Conservation (phyloP, 148 eudicot species). For the Heliamphora exappendiculata region DNA sequence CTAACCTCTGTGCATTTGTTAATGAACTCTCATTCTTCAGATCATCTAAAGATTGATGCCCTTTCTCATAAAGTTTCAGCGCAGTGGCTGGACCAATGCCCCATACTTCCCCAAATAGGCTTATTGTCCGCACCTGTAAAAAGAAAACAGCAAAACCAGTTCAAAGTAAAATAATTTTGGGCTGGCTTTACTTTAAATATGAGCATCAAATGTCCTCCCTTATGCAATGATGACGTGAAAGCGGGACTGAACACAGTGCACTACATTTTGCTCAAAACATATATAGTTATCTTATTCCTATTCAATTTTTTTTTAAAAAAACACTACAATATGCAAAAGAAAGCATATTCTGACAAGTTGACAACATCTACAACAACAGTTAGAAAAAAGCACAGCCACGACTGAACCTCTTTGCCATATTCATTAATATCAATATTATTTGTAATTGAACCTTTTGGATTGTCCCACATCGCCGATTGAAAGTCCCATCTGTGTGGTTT, state of each 20-base stretch:
- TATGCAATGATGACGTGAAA: background rate
- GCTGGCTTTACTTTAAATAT: background rate
- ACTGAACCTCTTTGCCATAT: too few species aligned
- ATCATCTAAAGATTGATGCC: slow-evolving; percentile 73
- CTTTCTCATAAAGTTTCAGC: slow-evolving; percentile 82
- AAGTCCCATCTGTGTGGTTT: too few species aligned
- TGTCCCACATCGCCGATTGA: too few species aligned
- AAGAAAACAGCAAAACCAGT: background rate
- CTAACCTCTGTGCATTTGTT: slow-evolving; percentile 63
- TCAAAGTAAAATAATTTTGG: background rate
- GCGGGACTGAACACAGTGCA: background rate
- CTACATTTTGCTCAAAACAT: background rate
- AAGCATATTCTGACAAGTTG: too few species aligned
- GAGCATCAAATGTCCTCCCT: background rate
- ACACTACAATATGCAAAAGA: background rate
- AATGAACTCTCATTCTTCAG: slow-evolving; percentile 61
- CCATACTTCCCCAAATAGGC: slow-evolving; percentile 92
- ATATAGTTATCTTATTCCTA: background rate
- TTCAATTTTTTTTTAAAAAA: background rate
- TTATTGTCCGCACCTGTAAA: slow-evolving; percentile 65
- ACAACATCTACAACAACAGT: too few species aligned
- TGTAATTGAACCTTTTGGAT: too few species aligned
- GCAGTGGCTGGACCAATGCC: slow-evolving; percentile 97
- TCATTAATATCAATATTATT: too few species aligned
- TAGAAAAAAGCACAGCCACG: too few species aligned